phyloP scores from a whole-genome alignment of 352 stramenopile genomes.

The Phytophthora kernoviae region DNA sequence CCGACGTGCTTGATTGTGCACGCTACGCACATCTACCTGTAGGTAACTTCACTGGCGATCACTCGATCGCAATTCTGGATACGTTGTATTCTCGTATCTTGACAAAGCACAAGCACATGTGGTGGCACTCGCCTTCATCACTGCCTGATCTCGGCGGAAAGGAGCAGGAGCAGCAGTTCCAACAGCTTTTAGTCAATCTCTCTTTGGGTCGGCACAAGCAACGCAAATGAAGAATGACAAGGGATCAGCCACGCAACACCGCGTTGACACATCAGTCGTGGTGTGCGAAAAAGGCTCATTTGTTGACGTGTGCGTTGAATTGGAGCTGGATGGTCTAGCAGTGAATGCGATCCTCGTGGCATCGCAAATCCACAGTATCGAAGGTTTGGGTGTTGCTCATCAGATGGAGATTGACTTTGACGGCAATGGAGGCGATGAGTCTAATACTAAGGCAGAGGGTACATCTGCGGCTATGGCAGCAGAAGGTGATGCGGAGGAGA shows the following conservation, averaged over 20 bases:
- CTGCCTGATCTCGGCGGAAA: conserved; percentile 90
- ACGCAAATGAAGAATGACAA: conserved; percentile 17
- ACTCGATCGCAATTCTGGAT: conserved; percentile 93
- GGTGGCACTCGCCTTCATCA: conserved; percentile 94
- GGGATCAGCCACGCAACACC: conserved; percentile 29
- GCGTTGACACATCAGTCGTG: conserved; percentile 57
- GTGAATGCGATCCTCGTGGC: conserved; percentile 81
- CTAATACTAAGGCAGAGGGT: conserved; percentile 11
- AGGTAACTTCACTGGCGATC: conserved; percentile 94
- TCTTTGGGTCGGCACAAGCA: conserved; percentile 29
- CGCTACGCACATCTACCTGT: conserved; percentile 94
- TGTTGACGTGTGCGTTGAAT: conserved; percentile 71
- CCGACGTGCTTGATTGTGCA: conserved; percentile 87
- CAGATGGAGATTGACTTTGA: conserved; percentile 79
- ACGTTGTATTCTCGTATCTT: conserved; percentile 93
- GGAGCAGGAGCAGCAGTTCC: conserved; percentile 90
- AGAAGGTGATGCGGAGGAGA: conserved; percentile 85
- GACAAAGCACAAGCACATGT: conserved; percentile 93
- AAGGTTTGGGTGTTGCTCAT: conserved; percentile 59
- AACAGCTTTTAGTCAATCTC: conserved; percentile 60
- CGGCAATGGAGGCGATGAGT: conserved; percentile 23
- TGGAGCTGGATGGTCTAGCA: conserved; percentile 75
- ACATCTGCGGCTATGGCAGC: conserved; percentile 15
- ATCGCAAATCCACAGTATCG: conserved; percentile 73
- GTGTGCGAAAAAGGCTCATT: conserved; percentile 94